Evolutionary conservation across 2,329 filamentous ascomycete species (phyloP).

Genomic region (Sporothrix mexicana): DNA sequence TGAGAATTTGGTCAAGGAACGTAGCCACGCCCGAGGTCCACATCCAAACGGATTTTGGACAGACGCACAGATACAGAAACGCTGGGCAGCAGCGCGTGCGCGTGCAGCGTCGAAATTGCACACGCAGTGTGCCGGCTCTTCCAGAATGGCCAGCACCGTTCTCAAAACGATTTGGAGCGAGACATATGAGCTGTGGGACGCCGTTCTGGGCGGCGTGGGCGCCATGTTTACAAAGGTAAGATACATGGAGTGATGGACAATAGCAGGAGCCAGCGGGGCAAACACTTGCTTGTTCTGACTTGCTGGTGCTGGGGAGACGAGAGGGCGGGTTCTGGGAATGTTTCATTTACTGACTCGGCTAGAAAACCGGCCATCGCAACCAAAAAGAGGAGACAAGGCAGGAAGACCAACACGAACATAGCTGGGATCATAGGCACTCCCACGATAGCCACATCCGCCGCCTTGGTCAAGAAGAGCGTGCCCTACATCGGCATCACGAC

Average conservation of each 20-base stretch:
- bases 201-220: constrained; percentile 37
- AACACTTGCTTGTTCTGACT: too few relatives aligned
- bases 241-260: neutral
- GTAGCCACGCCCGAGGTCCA: neutral
- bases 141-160: constrained; percentile 16
- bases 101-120: constrained; percentile 3
- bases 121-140: neutral
- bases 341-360: too few relatives aligned
- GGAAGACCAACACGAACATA: neutral
- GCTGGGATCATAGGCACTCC: neutral
- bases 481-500: neutral
- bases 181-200: constrained; percentile 39
- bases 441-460: neutral
- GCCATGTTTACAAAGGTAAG: constrained; percentile 35
- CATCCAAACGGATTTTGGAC: neutral
- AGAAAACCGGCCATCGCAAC: constrained; percentile 7
- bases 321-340: too few relatives aligned
- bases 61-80: neutral
- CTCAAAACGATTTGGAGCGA: constrained; percentile 35
- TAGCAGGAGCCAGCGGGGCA: too few relatives aligned
- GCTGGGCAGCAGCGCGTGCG: neutral
- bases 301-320: too few relatives aligned
- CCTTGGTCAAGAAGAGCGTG: neutral
- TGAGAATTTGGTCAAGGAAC: neutral
- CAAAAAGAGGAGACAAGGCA: neutral